phyloP scores from a whole-genome alignment of 2,329 filamentous ascomycete species.

The Fusarium beomiforme region DNA sequence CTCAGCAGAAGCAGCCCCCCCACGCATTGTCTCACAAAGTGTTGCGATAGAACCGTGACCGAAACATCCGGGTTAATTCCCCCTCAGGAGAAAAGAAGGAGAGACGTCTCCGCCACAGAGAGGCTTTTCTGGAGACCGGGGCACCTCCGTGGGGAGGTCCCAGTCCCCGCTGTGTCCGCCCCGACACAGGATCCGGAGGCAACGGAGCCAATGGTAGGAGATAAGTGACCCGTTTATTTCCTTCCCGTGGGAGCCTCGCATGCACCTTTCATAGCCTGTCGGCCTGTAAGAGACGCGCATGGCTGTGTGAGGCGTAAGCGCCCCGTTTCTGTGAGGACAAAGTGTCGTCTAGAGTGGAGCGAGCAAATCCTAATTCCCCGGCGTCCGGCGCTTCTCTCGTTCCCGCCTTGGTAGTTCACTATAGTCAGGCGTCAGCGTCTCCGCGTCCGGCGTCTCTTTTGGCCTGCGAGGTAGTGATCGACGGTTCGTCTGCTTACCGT shows the following conservation, averaged over 20 bases:
- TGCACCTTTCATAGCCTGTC: too few relatives aligned
- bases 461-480: constrained; percentile 23
- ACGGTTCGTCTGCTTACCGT: constrained; percentile 10
- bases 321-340: constrained; percentile 26
- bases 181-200: constrained; percentile 31
- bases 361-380: constrained; percentile 6
- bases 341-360: constrained; percentile 19
- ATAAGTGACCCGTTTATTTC: constrained; percentile 17
- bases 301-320: constrained; percentile 15
- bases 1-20: constrained; percentile 12
- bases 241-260: constrained; percentile 26
- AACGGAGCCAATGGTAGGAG: constrained; percentile 24
- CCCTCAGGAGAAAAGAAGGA: constrained; percentile 10
- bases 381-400: constrained; percentile 26
- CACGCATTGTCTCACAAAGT: constrained; percentile 26
- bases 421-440: constrained; percentile 24
- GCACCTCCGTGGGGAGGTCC: constrained; percentile 31
- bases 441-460: constrained; percentile 30
- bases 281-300: constrained; percentile 18
- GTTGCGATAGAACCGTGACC: constrained; percentile 19
- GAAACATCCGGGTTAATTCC: constrained; percentile 26
- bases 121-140: constrained; percentile 17
- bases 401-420: constrained; percentile 11
- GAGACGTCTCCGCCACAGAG: constrained; percentile 12
- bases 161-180: constrained; percentile 28